Evolutionary conservation across 1,284 basidiomycete genomes (phyloP), one percentile per base, ranked within the genome.

Genomic region (Puccinia coronata): DNA sequence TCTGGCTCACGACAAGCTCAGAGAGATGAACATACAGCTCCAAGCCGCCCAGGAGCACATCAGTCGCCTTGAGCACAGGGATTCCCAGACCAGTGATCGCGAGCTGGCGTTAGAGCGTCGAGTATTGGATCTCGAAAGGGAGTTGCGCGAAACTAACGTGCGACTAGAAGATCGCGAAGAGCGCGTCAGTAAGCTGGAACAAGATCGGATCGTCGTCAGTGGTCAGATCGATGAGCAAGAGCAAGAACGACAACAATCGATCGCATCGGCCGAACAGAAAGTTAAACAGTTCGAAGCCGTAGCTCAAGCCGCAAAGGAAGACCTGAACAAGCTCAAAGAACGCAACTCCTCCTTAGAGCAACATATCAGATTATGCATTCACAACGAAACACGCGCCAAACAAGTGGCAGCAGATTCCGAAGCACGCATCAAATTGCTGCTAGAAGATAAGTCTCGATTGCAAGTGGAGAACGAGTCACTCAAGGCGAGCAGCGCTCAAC

Each of bases 121-220:
- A 63, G 31, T 51, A 39, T 39, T 80, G 43, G 78, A 80, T 23
- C 57, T 73, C 28, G 70, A 72, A 25, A 73, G 78, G 31, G 57
- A 80, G 43, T 36, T 73, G 49, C 67, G 70, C 5, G 43, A 73
- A 14, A 72, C 59, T 6, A 63, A 28, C 36, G 18, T 61, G n/a
- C 41, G 57, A 80, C 49, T 80, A 25, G 59, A 80, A 28, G 78
- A 80, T 49, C 78, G 78, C 28, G 78, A 80, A 23, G 59, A 14
- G 2, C 36, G 78, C 28, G 43, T 80, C n/a, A 72, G 59, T 16
- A 73, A 80, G 49, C 51, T 80, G 25, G 78, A 80, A 65, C 67
- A 73, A 31, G 78, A 80, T 41, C 3, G 70, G 41, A 72, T 72
- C 20, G n/a, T 80, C 55, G 41, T 73, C 55, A 69, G 67, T 65